Conservation (phyloP, 2,329 filamentous ascomycete species). For the Penicillium aurantiogriseum region DNA sequence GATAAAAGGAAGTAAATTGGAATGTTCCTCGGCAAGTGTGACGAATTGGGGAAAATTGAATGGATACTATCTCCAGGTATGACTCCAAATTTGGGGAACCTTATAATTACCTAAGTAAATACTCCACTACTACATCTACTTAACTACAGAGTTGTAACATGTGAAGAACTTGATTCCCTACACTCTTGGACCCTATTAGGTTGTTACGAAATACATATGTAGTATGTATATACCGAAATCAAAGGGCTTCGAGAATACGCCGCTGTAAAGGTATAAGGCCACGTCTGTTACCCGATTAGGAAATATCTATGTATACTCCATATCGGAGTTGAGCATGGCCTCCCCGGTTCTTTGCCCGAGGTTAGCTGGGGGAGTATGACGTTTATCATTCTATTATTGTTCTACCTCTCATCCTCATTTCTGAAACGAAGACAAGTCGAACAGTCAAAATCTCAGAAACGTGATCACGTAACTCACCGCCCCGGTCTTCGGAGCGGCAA, state of each 20-base stretch:
- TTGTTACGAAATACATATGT: too few relatives aligned
- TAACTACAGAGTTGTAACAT: neutral
- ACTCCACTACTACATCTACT: too few relatives aligned
- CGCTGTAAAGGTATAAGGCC: neutral
- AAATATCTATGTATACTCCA: neutral
- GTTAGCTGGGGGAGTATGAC: neutral
- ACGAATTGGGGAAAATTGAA: conserved; percentile 9
- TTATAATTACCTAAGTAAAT: neutral
- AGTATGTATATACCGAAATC: neutral
- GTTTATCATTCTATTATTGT: neutral
- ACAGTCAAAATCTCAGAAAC: neutral
- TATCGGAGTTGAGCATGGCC: neutral
- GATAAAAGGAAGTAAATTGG: neutral
- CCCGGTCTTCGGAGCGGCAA: conserved; percentile 5
- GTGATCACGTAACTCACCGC: conserved; percentile 4
- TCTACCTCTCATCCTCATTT: neutral
- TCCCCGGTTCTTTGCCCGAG: neutral
- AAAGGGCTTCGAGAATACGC: neutral
- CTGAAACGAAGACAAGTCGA: neutral
- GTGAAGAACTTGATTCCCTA: neutral
- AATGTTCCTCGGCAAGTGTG: neutral
- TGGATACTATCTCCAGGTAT: neutral
- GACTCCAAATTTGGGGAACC: neutral
- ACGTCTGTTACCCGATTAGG: neutral
- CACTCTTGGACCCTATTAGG: neutral